Evolutionary conservation across 2,329 filamentous ascomycete genomes (phyloP).

Genomic region (Fusarium sp.): DNA sequence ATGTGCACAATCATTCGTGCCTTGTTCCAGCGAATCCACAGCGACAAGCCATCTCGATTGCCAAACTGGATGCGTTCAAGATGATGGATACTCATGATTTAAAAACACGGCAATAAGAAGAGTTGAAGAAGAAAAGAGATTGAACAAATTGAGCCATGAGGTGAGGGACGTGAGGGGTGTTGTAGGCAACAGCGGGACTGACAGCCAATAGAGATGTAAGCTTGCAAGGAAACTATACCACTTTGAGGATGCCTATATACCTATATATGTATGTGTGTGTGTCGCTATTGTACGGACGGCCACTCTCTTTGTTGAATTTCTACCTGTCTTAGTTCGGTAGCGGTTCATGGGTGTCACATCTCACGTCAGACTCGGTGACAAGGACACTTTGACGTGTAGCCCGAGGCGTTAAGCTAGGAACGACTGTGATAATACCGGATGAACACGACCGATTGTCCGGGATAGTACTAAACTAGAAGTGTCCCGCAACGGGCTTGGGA

Average conservation of each 20-base stretch:
- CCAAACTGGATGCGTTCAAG: not conserved
- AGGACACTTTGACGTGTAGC: not conserved
- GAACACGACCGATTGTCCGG: not conserved
- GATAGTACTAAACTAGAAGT: not conserved
- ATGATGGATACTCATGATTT: not conserved
- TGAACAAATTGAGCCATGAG: not conserved
- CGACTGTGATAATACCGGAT: accelerated
- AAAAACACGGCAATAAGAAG: not conserved
- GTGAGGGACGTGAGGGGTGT: not conserved
- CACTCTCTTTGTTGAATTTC: too few relatives aligned
- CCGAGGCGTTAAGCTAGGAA: not conserved
- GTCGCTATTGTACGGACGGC: too few relatives aligned
- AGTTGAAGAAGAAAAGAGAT: not conserved
- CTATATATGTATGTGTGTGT: too few relatives aligned
- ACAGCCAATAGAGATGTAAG: not conserved
- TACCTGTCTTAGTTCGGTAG: too few relatives aligned
- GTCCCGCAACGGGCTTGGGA: not conserved
- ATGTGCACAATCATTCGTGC: not conserved
- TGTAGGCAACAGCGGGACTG: not conserved
- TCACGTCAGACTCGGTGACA: not conserved
- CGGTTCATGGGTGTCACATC: too few relatives aligned
- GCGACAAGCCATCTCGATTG: not conserved
- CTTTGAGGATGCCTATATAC: too few relatives aligned
- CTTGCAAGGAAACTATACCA: not conserved
- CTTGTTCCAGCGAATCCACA: not conserved